Evolutionary conservation across 768 basidiomycete genomes (phyloP), one percentile per base, ranked within the genome.

Genomic region (Tubosaeta sp.): DNA sequence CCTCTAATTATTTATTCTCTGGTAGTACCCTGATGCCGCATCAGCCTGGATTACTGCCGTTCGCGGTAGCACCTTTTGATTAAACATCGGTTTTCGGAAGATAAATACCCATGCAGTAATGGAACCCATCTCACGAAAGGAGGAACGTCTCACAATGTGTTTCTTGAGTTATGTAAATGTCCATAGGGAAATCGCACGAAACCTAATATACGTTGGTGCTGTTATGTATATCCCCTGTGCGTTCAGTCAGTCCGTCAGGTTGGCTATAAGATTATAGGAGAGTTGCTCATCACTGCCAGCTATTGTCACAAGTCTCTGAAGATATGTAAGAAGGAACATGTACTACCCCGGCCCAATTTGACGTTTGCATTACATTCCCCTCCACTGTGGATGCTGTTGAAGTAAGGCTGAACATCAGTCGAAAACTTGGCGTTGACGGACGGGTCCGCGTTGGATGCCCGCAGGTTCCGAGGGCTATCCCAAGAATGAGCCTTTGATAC

Each of bases 11-110:
- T 18, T 6, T 5, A n/a, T 14, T 18, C n/a, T 27, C n/a, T 13
- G 36, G 13, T 30, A 47, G 46, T 47, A 47, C 19, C 46, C 46
- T 19, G 46, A 39, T 29, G 46, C 27, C 2, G 3, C 46, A 14
- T 47, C 46, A 3, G 46, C 46, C 1, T 47, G 46, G 46, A 47
- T 47, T 8, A 39, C 35, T 10, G 34, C 46, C 12, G 36, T 47
- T 6, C 46, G 46, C 4, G 46, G 36, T 2, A 11, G 13, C 3
- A 47, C 36, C 24, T 46, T 44, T 19, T 44, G 18, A 18, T n/a
- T n/a, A n/a, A n/a, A n/a, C n/a, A n/a, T n/a, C n/a, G n/a, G 16
- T n/a, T 35, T 18, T 35, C 34, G 6, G 7, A 7, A 35, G 34
- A 16, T 12, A 35, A 31, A n/a, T 35, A 35, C n/a, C n/a, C n/a